phyloP scores from a whole-genome alignment of 2,329 filamentous ascomycete genomes.

The Aspergillus sp. region DNA sequence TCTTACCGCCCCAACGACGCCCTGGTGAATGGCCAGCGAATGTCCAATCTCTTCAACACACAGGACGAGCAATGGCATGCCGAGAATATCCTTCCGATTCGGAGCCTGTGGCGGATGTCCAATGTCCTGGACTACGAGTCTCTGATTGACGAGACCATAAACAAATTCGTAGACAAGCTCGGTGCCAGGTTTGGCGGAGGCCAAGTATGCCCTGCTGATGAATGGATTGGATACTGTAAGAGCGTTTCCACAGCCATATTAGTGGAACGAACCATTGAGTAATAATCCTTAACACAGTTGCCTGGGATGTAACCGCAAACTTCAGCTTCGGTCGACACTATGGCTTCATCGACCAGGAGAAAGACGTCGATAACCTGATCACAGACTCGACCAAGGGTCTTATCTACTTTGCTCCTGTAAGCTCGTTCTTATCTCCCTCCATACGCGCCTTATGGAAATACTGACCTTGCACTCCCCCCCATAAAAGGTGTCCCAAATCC shows the following conservation, averaged over 20 bases:
- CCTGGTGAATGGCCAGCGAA: conserved; percentile 23
- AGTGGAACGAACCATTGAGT: neutral
- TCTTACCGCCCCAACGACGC: conserved; percentile 30
- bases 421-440: neutral
- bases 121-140: conserved; percentile 28
- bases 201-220: conserved; percentile 8
- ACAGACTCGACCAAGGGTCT: conserved; percentile 16
- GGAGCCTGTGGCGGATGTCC: conserved; percentile 26
- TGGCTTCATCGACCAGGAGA: conserved; percentile 27
- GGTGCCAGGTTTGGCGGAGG: conserved; percentile 16
- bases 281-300: neutral
- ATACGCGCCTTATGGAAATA: neutral
- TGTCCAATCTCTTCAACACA: conserved; percentile 27
- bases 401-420: conserved; percentile 23
- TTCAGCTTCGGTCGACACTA: conserved; percentile 21
- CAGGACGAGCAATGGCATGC: conserved; percentile 29
- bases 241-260: neutral
- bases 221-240: conserved; percentile 15
- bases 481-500: conserved; percentile 23
- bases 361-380: conserved; percentile 11
- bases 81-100: conserved; percentile 24
- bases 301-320: conserved; percentile 13
- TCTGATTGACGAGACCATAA: conserved; percentile 27
- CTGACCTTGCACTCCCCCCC: neutral
- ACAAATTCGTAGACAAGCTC: conserved; percentile 25